A percentile compares a stretch with the other conserved stretches of the same genome.
phyloP scores from a whole-genome alignment of 495 filamentous ascomycete species.

The Aspergillus asperescens region DNA sequence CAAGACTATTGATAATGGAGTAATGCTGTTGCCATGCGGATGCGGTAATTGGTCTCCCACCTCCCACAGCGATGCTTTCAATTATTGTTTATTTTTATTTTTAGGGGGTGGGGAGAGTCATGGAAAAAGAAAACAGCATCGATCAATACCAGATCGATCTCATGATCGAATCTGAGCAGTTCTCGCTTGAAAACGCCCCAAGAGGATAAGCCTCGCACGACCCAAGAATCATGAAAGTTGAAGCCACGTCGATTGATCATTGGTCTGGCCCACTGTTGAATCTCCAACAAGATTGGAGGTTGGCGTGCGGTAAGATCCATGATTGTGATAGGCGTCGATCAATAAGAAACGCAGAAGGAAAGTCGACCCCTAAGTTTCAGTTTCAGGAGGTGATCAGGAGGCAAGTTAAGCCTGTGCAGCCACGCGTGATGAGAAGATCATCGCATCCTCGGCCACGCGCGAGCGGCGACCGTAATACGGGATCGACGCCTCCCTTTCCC shows the following conservation, averaged over 20 bases:
- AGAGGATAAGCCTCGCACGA: conserved; percentile 6
- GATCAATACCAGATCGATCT: background rate
- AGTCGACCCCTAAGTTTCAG: conserved; percentile 3
- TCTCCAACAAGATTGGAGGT: too few relatives aligned
- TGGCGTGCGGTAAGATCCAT: conserved; percentile 5
- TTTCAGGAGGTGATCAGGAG: conserved; percentile 13
- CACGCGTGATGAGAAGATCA: conserved; percentile 13
- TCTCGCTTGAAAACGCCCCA: conserved; percentile 4
- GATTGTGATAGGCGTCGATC: conserved; percentile 8
- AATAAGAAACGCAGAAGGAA: conserved; percentile 1
- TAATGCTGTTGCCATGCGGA: background rate
- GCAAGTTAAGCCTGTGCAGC: conserved; percentile 3
- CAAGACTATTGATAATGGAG: conserved; percentile 1
- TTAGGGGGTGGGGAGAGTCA: background rate
- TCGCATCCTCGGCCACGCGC: conserved; percentile 14
- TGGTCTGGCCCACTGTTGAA: background rate
- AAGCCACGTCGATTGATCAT: conserved; percentile 1
- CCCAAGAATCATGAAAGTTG: background rate
- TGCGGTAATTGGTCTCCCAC: background rate
- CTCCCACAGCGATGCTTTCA: background rate
- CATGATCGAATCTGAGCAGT: background rate
- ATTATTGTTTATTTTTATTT: background rate
- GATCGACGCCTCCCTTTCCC: conserved; percentile 14
- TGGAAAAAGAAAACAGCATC: background rate
- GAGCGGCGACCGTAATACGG: conserved; percentile 15